These are phyloP conservation scores for Fomitiporia mediterranea DNA, from an alignment of 1,284 basidiomycete species.

Conservation along the genomic window DNA sequence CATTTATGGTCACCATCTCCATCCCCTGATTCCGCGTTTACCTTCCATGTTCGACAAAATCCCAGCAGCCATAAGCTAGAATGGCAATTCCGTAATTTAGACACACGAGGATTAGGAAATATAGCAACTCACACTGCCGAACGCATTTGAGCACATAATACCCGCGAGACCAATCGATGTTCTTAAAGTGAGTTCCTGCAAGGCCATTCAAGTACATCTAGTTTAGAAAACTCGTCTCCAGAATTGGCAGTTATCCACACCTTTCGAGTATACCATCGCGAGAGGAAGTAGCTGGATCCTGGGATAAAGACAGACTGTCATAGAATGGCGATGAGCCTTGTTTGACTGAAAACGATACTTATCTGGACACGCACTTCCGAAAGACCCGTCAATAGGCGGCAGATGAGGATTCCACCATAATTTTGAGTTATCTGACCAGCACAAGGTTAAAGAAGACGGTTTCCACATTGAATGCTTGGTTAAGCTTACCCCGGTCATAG, in stretches of 20 bases:
- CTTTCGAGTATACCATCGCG: conserved; percentile 25
- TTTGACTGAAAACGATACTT: not conserved
- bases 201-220: too few species aligned
- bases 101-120: conserved; percentile 21
- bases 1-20: conserved; percentile 31
- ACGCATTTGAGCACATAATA: conserved; percentile 39
- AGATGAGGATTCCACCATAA: conserved; percentile 24
- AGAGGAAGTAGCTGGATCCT: conserved; percentile 23
- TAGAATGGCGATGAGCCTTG: too few species aligned
- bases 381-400: conserved; percentile 26
- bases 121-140: conserved; percentile 28
- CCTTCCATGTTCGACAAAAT: conserved; percentile 44
- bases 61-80: conserved; percentile 33
- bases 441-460: not conserved
- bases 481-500: conserved; percentile 22
- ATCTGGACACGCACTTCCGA: conserved; percentile 21
- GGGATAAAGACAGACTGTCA: conserved; percentile 22
- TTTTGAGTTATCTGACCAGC: conserved; percentile 23
- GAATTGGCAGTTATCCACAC: not conserved
- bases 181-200: conserved; percentile 30
- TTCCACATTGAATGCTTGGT: not conserved
- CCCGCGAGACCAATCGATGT: conserved; percentile 38
- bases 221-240: too few species aligned
- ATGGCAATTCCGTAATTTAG: not conserved
- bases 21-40: conserved; percentile 37